Evolutionary conservation across 2,329 filamentous ascomycete genomes (phyloP), one percentile per base, ranked within the genome.

Genomic region (Colletotrichum graminicola): DNA sequence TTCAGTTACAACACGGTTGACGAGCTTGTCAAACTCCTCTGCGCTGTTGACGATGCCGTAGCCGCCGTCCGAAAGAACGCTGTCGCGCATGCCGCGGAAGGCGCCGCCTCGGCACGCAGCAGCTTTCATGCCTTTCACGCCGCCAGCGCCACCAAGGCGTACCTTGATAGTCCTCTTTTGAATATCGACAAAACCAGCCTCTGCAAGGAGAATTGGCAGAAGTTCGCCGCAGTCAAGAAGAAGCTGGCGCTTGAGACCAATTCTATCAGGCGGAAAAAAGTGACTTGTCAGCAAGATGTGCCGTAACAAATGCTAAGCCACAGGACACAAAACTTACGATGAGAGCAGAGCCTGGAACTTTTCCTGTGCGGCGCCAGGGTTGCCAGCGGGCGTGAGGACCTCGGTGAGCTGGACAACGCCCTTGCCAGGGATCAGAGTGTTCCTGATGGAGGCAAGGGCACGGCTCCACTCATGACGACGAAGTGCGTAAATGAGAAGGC

Each of bases 71-170:
- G 36, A 23, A 2, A 56, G 21, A 21, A 56, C 54, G 54, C 54
- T 56, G 6, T 56, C 54, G n/a, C 54, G 54, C 54, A 56, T 56
- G 21, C 54, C 54, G 32, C 54, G 54, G 54, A 56, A 56, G 3
- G 54, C 54, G 5, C 54, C 54, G 54, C 54, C 8, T 34, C 54
- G 54, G 54, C 54, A 56, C 11, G 54, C 54, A 10, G 54, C 54
- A n/a, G 34, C 54, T 56, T 56, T 23, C 11, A 56, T 2, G 21
- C 54, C 54, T 23, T 56, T 56, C 32, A 39, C 32, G 5, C 54
- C 54, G 6, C 54, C 54, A 34, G 54, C 21, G 32, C 32, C 36
- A 2, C 54, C 54, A 8, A 56, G 54, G 12, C 54, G 54, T 3
- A 56, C 11, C 34, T 56, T 56, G 1, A 56, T 32, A 12, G 54